Conservation (phyloP, 78 protist genomes). For the Polysphondylium violaceum region DNA sequence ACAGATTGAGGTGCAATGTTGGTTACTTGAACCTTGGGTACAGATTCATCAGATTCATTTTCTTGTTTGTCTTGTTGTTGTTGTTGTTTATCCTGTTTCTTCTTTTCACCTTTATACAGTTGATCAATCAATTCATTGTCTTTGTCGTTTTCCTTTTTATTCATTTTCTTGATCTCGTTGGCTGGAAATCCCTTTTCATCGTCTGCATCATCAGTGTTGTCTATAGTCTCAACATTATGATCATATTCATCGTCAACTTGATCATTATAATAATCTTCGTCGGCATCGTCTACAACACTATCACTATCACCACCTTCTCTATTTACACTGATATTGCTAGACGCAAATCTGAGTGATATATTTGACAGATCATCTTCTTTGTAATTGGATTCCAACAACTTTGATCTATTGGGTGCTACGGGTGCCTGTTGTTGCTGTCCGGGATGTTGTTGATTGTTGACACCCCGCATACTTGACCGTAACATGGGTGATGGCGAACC, state of each 20-base stretch:
- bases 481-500: not conserved
- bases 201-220: not conserved
- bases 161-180: not conserved
- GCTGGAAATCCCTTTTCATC: not conserved
- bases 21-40: not conserved
- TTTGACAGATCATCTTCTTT: slow-evolving; percentile 10
- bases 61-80: not conserved
- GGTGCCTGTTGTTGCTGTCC: not conserved
- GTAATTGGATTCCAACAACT: slow-evolving; percentile 17
- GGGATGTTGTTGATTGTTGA: not conserved
- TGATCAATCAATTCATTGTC: slow-evolving; percentile 41
- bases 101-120: slow-evolving; percentile 12
- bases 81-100: not conserved
- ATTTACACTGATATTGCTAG: not conserved
- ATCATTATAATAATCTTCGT: not conserved
- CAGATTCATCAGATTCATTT: not conserved
- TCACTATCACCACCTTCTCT: not conserved
- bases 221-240: not conserved
- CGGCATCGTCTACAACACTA: not conserved
- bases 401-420: slow-evolving; percentile 4
- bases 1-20: not conserved
- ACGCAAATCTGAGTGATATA: slow-evolving; percentile 38
- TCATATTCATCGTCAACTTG: not conserved
- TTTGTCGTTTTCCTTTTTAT: not conserved
- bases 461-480: too few relatives aligned